A percentile compares a stretch with the other conserved stretches of the same genome.
These are phyloP conservation scores for Bryum argenteum DNA, from an alignment of 225 moss, liverwort and hornwort genomes.

Conservation along the genomic window DNA sequence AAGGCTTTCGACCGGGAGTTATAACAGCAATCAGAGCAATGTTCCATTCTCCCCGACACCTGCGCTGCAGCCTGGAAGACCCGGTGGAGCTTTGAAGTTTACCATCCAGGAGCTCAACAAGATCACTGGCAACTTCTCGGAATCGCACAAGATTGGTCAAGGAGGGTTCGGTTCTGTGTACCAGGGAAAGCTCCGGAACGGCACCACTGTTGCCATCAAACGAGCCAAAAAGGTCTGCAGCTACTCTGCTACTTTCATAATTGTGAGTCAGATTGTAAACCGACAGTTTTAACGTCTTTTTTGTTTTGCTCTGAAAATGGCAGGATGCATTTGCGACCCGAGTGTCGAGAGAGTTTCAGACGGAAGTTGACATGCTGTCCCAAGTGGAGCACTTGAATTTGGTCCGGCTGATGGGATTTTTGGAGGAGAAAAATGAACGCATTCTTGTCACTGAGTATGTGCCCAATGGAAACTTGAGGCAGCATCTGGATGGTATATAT, in stretches of 20 bases:
- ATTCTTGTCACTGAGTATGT: constrained; percentile 82
- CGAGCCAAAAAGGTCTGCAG: constrained; percentile 86
- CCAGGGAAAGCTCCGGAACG: constrained; percentile 83
- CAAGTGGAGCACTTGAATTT: constrained; percentile 84
- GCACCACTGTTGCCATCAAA: constrained; percentile 83
- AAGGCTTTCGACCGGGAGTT: constrained; percentile 19
- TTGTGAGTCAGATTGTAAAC: too few relatives aligned
- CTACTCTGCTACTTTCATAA: too few relatives aligned
- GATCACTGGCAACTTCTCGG: constrained; percentile 86
- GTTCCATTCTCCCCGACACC: constrained; percentile 43
- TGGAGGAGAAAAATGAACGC: constrained; percentile 75
- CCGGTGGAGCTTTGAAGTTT: constrained; percentile 66
- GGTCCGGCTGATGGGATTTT: constrained; percentile 72
- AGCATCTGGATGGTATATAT: constrained; percentile 76
- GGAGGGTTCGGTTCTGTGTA: constrained; percentile 95
- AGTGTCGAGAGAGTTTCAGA: constrained; percentile 70
- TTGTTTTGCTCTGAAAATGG: not conserved
- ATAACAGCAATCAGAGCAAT: constrained; percentile 4
- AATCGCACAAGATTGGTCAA: constrained; percentile 89
- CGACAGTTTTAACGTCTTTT: too few relatives aligned
- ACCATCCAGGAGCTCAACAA: constrained; percentile 82
- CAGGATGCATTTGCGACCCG: constrained; percentile 80
- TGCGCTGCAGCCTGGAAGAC: constrained; percentile 43
- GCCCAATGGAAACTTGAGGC: constrained; percentile 78
- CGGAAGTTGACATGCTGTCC: constrained; percentile 72